Evolutionary conservation across 2,329 filamentous ascomycete genomes (phyloP), one percentile per base, ranked within the genome.

Genomic region (Clonostachys sp.): DNA sequence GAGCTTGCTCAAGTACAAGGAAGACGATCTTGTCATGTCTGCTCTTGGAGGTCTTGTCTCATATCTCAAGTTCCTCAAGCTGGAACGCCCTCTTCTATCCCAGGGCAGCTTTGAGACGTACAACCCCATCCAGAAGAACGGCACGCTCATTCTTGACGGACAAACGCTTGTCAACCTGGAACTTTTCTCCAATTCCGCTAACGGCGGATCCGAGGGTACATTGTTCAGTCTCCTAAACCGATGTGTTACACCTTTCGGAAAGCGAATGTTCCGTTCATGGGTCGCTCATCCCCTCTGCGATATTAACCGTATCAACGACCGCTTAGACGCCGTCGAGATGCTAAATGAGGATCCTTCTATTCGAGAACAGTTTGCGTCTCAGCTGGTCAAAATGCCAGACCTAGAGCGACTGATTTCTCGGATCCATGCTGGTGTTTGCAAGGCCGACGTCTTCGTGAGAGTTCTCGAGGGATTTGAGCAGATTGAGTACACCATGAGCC

Each of bases 141-240:
- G 91, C 12, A 97, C 89, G 33, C 73, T 99, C 41, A 87, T 99
- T 10, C 78, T 99, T 2, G 94, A 99, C 57, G 94, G 94, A 1
- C 94, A 99, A 63, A 97, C 91, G 18, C 75, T 99, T 56, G 95
- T 95, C 73, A 99, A 99, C 60, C 83, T 99, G n/a, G 94, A 99
- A 63, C 81, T 99, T 6, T 99, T 99, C 57, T 81, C 90, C 56
- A 99, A 99, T 66, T 91, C 86, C 1, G 90, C 87, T 54, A 92
- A 96, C 60, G 92, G 91, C 8, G 84, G 89, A 13, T 64, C 77
- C 1, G 87, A 95, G 38, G 94, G 94, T 7, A 97, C 94, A 0
- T 71, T 99, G 2, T 99, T 97, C 66, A 81, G 80, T 45, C 82
- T 99, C 53, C 79, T 99, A 45, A 97, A 99, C 64, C 84, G 90